These are phyloP conservation scores for Diaporthe vexans DNA, from an alignment of 2,329 filamentous ascomycete species.

Conservation along the genomic window DNA sequence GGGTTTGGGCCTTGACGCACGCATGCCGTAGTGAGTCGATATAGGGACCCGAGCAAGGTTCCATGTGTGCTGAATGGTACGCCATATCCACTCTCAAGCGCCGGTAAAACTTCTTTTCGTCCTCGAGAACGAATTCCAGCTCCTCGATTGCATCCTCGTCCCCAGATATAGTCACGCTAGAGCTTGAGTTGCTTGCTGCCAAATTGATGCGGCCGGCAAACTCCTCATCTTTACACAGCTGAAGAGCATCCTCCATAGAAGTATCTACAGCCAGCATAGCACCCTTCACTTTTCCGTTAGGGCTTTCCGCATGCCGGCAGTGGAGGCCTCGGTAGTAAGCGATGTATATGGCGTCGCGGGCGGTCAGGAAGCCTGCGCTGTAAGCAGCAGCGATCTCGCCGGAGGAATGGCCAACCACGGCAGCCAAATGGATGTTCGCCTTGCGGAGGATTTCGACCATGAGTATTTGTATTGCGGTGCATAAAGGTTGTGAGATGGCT, in stretches of 20 bases:
- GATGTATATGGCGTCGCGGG: slow-evolving; percentile 46
- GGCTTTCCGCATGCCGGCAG: neutral
- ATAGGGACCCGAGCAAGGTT: slow-evolving; percentile 31
- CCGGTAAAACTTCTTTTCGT: slow-evolving; percentile 48
- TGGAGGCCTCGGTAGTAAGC: slow-evolving; percentile 44
- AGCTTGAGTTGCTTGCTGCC: slow-evolving; percentile 48
- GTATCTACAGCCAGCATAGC: slow-evolving; percentile 35
- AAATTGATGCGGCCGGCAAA: slow-evolving; percentile 46
- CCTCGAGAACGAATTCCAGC: slow-evolving; percentile 44
- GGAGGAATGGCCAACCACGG: slow-evolving; percentile 49
- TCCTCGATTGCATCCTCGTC: slow-evolving; percentile 48
- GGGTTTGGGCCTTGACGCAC: neutral
- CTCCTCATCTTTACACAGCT: slow-evolving; percentile 27
- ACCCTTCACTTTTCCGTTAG: neutral
- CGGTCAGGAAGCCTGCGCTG: slow-evolving; percentile 22
- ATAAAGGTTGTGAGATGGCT: slow-evolving; percentile 45
- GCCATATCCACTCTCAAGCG: slow-evolving; percentile 55
- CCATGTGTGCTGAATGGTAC: slow-evolving; percentile 58
- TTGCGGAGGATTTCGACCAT: slow-evolving; percentile 51
- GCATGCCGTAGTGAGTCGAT: slow-evolving; percentile 31
- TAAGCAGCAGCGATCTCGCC: slow-evolving; percentile 43
- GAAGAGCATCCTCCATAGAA: slow-evolving; percentile 40
- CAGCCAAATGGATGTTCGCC: slow-evolving; percentile 43
- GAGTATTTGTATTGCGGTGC: slow-evolving; percentile 56
- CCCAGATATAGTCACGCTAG: slow-evolving; percentile 49